Conservation (phyloP, 1,284 basidiomycete species). For the Marasmius sp. region DNA sequence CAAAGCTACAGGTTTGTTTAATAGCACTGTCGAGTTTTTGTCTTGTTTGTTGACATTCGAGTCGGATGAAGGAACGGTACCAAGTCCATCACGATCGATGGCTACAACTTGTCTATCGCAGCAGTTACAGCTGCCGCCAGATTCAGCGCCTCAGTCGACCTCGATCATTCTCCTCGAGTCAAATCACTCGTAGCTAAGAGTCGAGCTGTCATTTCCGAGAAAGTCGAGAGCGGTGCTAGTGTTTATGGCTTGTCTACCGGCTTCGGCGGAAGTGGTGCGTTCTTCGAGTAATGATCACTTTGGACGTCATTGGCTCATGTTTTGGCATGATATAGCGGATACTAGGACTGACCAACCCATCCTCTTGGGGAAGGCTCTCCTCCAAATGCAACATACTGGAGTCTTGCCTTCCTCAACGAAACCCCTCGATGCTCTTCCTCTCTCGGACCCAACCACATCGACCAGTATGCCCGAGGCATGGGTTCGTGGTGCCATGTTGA, state of each 20-base stretch:
- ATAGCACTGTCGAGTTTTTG: background rate
- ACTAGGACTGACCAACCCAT: no score
- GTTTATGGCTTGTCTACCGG: conserved; percentile 83
- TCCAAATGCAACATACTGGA: no score
- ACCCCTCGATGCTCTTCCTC: no score
- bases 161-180: conserved; percentile 49
- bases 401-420: no score
- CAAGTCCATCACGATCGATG: conserved; percentile 60
- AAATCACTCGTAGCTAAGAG: conserved; percentile 55
- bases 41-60: conserved; percentile 2
- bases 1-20: conserved; percentile 49
- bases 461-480: no score
- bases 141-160: conserved; percentile 50
- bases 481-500: conserved; percentile 67
- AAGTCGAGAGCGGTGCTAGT: conserved; percentile 66
- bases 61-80: conserved; percentile 48
- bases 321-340: no score
- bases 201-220: conserved; percentile 61
- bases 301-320: no score
- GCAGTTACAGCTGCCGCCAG: conserved; percentile 74
- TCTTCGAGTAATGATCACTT: background rate
- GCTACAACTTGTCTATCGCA: conserved; percentile 68
- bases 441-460: no score
- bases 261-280: conserved; percentile 73
- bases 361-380: no score